These are phyloP conservation scores for Eutrema salsugineum DNA, from an alignment of 441 rosid genomes.

Conservation along the genomic window DNA sequence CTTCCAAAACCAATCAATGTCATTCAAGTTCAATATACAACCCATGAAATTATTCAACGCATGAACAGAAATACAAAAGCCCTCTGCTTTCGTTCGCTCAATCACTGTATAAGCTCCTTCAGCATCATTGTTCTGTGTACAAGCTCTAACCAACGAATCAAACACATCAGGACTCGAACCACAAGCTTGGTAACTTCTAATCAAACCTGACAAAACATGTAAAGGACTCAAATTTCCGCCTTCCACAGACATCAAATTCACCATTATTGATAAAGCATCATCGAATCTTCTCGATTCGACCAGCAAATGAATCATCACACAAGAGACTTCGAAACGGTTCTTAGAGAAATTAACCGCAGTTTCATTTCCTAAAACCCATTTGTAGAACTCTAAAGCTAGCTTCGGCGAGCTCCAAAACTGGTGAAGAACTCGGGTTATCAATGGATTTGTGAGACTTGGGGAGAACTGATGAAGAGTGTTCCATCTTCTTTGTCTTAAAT, in stretches of 20 bases:
- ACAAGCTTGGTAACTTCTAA: constrained; percentile 34
- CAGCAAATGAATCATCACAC: constrained; percentile 49
- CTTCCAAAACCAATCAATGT: constrained; percentile 44
- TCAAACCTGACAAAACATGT: constrained; percentile 49
- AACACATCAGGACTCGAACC: constrained; percentile 39
- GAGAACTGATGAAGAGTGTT: constrained; percentile 42
- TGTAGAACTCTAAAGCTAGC: constrained; percentile 59
- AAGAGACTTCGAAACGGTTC: constrained; percentile 40
- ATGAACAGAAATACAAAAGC: constrained; percentile 37
- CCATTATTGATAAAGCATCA: constrained; percentile 45
- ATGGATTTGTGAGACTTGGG: constrained; percentile 38
- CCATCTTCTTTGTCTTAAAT: constrained; percentile 65
- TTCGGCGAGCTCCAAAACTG: constrained; percentile 53
- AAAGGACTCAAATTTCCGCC: constrained; percentile 36
- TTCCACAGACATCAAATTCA: constrained; percentile 37
- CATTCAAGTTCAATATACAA: constrained; percentile 43
- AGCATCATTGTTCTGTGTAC: constrained; percentile 35
- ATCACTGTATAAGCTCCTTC: constrained; percentile 46
- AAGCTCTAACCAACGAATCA: constrained; percentile 56
- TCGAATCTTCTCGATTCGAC: constrained; percentile 46
- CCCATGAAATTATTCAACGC: constrained; percentile 57
- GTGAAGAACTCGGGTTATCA: constrained; percentile 47
- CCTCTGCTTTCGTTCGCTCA: constrained; percentile 29
- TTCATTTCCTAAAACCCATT: constrained; percentile 35
- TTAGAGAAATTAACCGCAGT: constrained; percentile 21